Evolutionary conservation across 2,329 filamentous ascomycete genomes (phyloP), one percentile per base, ranked within the genome.

Genomic region (Penicillium hordei): DNA sequence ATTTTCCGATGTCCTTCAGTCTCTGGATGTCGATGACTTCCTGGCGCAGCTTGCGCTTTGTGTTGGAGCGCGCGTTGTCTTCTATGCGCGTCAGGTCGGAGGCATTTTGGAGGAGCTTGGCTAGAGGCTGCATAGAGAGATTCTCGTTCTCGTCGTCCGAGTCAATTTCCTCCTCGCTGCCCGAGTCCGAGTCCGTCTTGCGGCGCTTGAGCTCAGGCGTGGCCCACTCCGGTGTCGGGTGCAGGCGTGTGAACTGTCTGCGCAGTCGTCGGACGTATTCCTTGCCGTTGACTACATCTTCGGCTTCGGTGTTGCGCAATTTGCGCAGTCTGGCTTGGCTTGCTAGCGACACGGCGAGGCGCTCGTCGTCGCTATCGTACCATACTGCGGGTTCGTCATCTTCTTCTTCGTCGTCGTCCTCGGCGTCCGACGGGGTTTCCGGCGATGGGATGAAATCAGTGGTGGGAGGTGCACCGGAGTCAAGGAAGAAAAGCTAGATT

Each of bases 331-430:
- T 84, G 48, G 86, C 84, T 44, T 88, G 86, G 27, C 86, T 84
- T 4, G 91, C 89, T 39, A 99, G 82, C 15, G 93, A 97, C 48
- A 99, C 83, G 7, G 86, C 85, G 61, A 97, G 79, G 53, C 90
- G 85, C 70, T 97, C 94, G 70, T 99, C 94, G 68, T 99, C 94
- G 74, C 93, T 97, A 72, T 99, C 94, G 65, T 93, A 87, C 94
- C 94, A 99, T 23, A 79, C 74, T 2, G 77, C 75, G 12, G 68
- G 70, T n/a, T 63, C 58, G 12, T 58, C 55, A n/a, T 70, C 66
- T 31, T 68, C 62, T 23, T 23, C 21, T 23, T 23, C 21, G 8
- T 68, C 62, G 7, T 70, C 65, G 5, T 72, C 71, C 36, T 76
- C 74, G 5, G 72, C 70, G 21, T 75, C 72, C 45, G 75, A 72